Evolutionary conservation across 1,284 basidiomycete species (phyloP), one percentile per base, ranked within the genome.

Genomic region (Tilletiopsis washingtonensis): DNA sequence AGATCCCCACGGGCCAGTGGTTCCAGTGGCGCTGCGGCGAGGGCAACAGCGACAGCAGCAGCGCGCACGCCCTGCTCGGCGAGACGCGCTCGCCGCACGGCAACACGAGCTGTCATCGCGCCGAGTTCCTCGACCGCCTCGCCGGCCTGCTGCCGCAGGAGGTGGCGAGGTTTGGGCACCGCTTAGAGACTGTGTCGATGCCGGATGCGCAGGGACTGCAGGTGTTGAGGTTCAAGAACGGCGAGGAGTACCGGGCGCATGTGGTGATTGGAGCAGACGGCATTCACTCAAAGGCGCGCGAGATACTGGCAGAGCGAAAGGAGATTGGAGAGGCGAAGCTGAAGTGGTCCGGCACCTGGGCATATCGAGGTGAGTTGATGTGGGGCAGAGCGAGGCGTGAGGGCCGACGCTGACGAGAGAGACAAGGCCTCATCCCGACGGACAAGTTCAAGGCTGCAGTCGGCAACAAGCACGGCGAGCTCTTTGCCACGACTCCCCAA

Each of bases 231-330:
- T 62, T 62, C 26, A 48, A 62, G 17, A 57, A 62, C 17, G 60
- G 57, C 5, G 36, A 49, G 0, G 42, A 53, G 0, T 37, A 55
- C 43, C 47, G 59, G 21, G 53, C 59, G 0, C 70, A 74, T 43
- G 43, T 74, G n/a, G 54, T 72, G 14, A 57, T 74, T 32, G 65
- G 62, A 5, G 62, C 53, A 21, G 71, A 74, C 41, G 71, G 71
- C 0, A 70, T 74, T 45, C 71, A 74, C 48, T 62, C 58, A 1
- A 43, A 47, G 2, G 41, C 69, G 0, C 56, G 71, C 7, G 53
- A 53, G 12, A 45, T 46, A 4, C 27, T 73, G 45, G 66, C 67
- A 42, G 25, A 45, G 80, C 19, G 54, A 36, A 40, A 32, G 47
- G 54, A 37, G 21, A 51, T 45, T 4, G 26, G 45, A 15, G 38